Evolutionary conservation across 768 basidiomycete genomes (phyloP).

Genomic region (Calocera viscosa): DNA sequence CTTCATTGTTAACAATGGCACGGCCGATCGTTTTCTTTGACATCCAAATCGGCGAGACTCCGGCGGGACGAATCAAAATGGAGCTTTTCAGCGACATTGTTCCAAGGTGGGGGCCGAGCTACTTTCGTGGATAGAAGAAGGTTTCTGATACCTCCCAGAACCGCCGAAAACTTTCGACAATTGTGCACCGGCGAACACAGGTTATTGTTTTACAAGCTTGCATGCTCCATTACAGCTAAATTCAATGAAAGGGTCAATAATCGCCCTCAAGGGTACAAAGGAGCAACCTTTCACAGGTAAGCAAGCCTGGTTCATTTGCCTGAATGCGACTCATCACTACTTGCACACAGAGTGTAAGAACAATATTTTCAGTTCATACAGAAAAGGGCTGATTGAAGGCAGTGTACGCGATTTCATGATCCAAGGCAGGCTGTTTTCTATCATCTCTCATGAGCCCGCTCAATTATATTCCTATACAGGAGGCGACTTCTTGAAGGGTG

Average conservation of each 20-base stretch:
- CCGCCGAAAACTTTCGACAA: conserved; percentile 95
- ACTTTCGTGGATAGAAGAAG: background rate
- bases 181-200: conserved; percentile 94
- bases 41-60: conserved; percentile 89
- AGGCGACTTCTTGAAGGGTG: conserved; percentile 87
- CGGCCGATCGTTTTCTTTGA: conserved; percentile 97
- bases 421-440: conserved; percentile 46
- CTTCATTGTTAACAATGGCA: conserved; percentile 11
- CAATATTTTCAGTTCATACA: background rate
- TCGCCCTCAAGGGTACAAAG: conserved; percentile 82
- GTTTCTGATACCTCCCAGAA: conserved; percentile 39
- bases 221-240: background rate
- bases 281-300: conserved; percentile 83
- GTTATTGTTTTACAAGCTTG: conserved; percentile 34
- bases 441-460: background rate
- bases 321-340: background rate
- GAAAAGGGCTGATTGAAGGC: conserved; percentile 16
- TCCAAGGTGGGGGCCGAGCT: conserved; percentile 55
- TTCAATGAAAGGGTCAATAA: conserved; percentile 49
- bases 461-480: conserved; percentile 34
- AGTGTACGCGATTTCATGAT: conserved; percentile 65
- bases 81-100: conserved; percentile 93
- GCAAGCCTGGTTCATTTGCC: conserved; percentile 21
- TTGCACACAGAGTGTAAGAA: conserved; percentile 53
- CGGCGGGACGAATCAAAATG: conserved; percentile 91